Conservation (phyloP, 225 moss, liverwort and hornwort species). For the Pseudisothecium myosuroides region DNA sequence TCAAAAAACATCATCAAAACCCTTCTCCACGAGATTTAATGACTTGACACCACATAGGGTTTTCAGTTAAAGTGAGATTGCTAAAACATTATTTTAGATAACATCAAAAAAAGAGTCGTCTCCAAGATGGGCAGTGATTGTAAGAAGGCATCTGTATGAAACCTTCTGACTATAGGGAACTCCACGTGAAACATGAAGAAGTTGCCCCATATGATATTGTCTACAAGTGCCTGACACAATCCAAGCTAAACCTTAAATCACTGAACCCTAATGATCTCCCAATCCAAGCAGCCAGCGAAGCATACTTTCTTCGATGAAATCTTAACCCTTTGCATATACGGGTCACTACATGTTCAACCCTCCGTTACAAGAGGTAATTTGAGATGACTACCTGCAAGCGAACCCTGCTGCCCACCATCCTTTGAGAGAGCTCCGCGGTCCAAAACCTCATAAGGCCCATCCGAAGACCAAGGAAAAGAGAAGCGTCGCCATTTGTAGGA, state of each 20-base stretch:
- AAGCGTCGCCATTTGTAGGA: slow-evolving; percentile 61
- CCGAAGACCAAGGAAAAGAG: slow-evolving; percentile 40
- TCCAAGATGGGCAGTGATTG: neutral
- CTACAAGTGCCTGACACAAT: neutral
- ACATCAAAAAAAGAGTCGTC: neutral
- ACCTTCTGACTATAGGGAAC: neutral
- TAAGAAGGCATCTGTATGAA: neutral
- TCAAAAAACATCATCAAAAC: neutral
- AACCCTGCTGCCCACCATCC: neutral
- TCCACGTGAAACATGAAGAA: neutral
- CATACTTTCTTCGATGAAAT: neutral
- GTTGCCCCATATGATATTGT: neutral
- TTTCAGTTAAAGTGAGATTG: neutral
- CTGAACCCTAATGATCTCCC: neutral
- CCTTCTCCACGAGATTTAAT: neutral
- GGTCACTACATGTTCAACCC: neutral
- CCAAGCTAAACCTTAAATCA: neutral
- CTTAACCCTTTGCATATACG: neutral
- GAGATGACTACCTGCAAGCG: neutral
- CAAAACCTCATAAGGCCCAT: neutral
- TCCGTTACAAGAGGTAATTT: neutral
- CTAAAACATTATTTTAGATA: too few relatives aligned
- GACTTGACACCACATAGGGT: neutral
- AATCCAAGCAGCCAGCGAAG: neutral
- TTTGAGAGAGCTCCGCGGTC: neutral